Evolutionary conservation across 805 yeast species (phyloP).

Genomic region (Candida succiphila): DNA sequence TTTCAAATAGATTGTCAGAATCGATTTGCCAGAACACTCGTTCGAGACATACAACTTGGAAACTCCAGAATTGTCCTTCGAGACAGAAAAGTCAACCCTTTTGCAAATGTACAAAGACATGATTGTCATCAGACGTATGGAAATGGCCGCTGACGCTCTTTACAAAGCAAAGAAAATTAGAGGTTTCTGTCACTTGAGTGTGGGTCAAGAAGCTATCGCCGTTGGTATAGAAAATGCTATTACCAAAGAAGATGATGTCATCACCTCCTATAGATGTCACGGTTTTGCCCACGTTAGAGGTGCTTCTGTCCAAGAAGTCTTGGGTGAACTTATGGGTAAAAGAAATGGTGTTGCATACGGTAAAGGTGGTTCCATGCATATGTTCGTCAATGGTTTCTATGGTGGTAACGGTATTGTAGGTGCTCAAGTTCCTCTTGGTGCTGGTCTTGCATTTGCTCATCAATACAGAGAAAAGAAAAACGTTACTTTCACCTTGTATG

Average conservation of each 20-base stretch:
- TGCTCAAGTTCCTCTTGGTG: slow-evolving; percentile 97
- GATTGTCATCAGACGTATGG: slow-evolving; percentile 92
- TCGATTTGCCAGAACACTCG: slow-evolving; percentile 68
- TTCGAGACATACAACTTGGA: slow-evolving; percentile 80
- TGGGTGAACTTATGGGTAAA: slow-evolving; percentile 96
- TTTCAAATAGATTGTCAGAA: slow-evolving; percentile 22
- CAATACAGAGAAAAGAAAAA: slow-evolving; percentile 74
- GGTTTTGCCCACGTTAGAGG: slow-evolving; percentile 98
- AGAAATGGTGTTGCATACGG: slow-evolving; percentile 93
- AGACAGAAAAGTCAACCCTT: slow-evolving; percentile 71
- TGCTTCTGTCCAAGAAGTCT: slow-evolving; percentile 76
- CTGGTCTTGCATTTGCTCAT: slow-evolving; percentile 98
- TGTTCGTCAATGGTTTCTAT: slow-evolving; percentile 90
- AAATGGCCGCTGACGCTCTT: slow-evolving; percentile 96
- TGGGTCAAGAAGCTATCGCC: slow-evolving; percentile 98
- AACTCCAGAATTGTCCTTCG: slow-evolving; percentile 60
- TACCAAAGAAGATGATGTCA: slow-evolving; percentile 74
- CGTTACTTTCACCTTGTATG: slow-evolving; percentile 84
- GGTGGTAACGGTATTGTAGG: slow-evolving; percentile 99
- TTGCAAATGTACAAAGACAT: slow-evolving; percentile 94
- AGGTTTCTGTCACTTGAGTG: slow-evolving; percentile 97
- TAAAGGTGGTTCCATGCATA: slow-evolving; percentile 99
- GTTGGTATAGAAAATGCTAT: slow-evolving; percentile 97
- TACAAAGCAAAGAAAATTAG: slow-evolving; percentile 98
- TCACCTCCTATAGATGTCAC: slow-evolving; percentile 98